Conservation (phyloP, 441 rosid genomes). For the Syzygium syzygioides region DNA sequence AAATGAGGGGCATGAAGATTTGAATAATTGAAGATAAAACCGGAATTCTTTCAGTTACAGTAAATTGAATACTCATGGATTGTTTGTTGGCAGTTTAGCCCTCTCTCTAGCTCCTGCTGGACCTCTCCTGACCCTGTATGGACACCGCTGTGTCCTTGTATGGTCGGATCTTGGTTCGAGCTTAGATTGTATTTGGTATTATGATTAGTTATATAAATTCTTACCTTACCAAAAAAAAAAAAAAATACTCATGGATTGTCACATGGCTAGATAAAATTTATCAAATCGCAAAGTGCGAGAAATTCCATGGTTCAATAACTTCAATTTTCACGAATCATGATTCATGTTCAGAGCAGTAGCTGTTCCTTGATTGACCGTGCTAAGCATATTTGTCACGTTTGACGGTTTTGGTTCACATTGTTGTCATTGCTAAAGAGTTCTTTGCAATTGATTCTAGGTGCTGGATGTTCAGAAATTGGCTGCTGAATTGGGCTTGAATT, state of each 20-base stretch:
- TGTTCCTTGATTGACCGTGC: background rate
- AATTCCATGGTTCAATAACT: background rate
- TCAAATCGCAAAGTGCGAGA: background rate
- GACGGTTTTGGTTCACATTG: background rate
- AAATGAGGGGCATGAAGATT: background rate
- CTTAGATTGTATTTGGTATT: no score
- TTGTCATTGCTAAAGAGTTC: background rate
- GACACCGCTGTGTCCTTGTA: no score
- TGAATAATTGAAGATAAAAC: background rate
- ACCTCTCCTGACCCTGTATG: no score
- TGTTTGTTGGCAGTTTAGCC: no score
- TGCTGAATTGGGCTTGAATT: conserved; percentile 78
- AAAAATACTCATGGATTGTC: background rate
- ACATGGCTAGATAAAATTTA: background rate
- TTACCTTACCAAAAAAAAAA: no score
- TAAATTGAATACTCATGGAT: background rate
- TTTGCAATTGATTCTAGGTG: conserved; percentile 28
- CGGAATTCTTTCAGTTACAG: background rate
- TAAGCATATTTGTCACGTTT: background rate
- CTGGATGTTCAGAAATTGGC: conserved; percentile 60
- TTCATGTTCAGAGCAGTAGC: background rate
- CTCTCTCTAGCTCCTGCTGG: no score
- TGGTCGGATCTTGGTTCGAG: no score
- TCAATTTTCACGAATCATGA: background rate
- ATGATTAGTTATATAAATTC: no score